Conservation (phyloP, 768 basidiomycete species). For the Scleroderma bovista region DNA sequence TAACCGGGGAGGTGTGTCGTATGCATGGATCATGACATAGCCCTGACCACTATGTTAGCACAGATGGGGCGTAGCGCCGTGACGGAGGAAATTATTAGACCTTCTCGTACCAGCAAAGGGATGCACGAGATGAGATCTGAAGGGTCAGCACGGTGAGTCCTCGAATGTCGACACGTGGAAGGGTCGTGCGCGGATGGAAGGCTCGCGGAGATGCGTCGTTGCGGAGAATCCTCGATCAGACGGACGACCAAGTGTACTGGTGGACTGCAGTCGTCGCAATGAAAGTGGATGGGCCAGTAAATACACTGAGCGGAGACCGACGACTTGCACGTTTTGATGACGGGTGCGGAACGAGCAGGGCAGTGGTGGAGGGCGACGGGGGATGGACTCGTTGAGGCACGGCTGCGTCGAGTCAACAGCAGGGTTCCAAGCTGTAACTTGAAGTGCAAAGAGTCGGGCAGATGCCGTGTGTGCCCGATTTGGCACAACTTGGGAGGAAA, state of each 20-base stretch:
- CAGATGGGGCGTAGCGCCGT: neutral
- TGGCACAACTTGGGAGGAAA: slow-evolving; percentile 1
- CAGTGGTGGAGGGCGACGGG: neutral
- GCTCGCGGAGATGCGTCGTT: neutral
- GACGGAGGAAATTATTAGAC: neutral
- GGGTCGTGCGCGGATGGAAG: neutral
- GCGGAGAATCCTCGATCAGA: neutral
- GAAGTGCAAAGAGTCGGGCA: neutral
- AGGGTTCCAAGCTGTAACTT: neutral
- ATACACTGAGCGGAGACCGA: neutral
- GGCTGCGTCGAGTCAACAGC: too few species aligned
- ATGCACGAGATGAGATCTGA: neutral
- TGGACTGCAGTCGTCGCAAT: neutral
- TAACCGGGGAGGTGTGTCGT: neutral
- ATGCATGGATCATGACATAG: neutral
- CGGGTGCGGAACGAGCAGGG: neutral
- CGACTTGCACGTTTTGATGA: neutral
- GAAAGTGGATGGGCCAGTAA: neutral
- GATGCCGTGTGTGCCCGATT: slow-evolving; percentile 5
- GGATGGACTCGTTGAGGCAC: too few species aligned
- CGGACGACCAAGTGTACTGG: too few species aligned
- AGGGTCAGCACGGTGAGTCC: neutral
- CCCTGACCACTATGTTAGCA: neutral
- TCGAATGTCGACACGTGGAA: neutral
- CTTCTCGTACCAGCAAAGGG: neutral